Base-by-base conservation (phyloP, 768 basidiomycete genomes). In the Boletus eberwhitei region DNA sequence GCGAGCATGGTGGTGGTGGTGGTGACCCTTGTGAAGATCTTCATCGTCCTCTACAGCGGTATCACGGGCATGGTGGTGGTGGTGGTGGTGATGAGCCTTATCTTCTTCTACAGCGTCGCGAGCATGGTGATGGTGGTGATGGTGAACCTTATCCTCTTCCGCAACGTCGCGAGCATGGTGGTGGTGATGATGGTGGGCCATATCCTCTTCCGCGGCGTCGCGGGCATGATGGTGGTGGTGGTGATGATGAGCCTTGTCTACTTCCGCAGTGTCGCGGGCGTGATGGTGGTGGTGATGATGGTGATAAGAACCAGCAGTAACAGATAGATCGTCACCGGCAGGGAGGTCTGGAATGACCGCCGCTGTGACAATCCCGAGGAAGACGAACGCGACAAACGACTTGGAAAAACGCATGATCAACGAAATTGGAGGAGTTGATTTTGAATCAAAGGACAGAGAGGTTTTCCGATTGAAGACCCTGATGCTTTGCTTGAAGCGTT, bases 371-470 rank as follows among this genome's bases (percentile, higher is more conserved):
- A 57, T 17, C 8, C 47, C 13, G 34, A 54, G 13, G 41, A 54
- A 48, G 35, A 47, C 9, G 29, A 57, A 50, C 13, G 45, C 53
- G 36, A 58, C 8, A 29, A 58, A 34, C 14, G 53, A 51, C 6
- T 46, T 41, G 24, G 40, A n/a, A 35, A 58, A 47, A 38, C 45
- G 57, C 57, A 55, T 58, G 53, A 55, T 55, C 34, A 50, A 29
- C 2, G 21, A 37, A 13, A 36, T 32, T 29, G 7, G 14, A 38
- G 29, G 14, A n/a, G 8, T 1, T 22, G 26, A 34, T 2, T 39
- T 8, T 12, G 31, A 48, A 38, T 26, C 12, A 39, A 32, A 49
- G 44, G 36, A 34, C 41, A 24, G 41, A 21, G 16, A 13, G 14
- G 9, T 22, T 21, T 42, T 42, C 6, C 38, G 38, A 47, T 17